A percentile compares a stretch with the other conserved stretches of the same genome.
phyloP scores from a whole-genome alignment of 257 asterid genomes.

The Solanum piurae region DNA sequence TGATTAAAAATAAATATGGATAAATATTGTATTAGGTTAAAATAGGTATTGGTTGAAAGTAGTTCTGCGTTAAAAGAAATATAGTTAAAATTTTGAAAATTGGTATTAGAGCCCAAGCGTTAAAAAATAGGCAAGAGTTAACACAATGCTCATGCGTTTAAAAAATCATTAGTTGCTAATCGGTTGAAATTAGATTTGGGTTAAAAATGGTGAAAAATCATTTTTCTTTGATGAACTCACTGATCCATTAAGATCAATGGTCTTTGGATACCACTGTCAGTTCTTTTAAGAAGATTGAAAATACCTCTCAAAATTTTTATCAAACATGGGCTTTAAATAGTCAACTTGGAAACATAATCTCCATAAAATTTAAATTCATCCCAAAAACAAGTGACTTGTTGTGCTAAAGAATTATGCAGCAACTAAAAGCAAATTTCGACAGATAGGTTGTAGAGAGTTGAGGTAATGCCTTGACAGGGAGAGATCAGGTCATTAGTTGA shows the following conservation, averaged over 20 bases:
- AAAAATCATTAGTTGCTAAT: not conserved
- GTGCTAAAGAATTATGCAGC: not conserved
- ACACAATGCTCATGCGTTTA: not conserved
- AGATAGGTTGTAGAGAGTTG: not conserved
- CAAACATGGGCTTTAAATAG: not conserved
- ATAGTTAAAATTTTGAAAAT: not conserved
- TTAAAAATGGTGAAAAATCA: not conserved
- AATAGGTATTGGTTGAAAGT: not conserved
- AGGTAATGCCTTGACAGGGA: not conserved
- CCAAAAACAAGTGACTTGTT: not conserved
- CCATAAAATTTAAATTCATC: not conserved
- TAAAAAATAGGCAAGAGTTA: not conserved
- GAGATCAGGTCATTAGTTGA: not conserved
- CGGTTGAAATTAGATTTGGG: not conserved
- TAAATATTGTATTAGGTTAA: not conserved
- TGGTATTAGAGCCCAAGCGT: not conserved
- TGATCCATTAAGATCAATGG: not conserved
- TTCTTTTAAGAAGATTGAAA: not conserved
- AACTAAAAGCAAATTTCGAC: not conserved
- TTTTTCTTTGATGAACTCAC: not conserved
- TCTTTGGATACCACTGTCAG: not conserved
- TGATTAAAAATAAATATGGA: not conserved
- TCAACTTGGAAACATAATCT: not conserved
- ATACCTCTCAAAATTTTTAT: not conserved
- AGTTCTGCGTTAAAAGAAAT: not conserved